phyloP scores from a whole-genome alignment of 176 grass and related monocot species.

The Dendrocalamus sinicus region DNA sequence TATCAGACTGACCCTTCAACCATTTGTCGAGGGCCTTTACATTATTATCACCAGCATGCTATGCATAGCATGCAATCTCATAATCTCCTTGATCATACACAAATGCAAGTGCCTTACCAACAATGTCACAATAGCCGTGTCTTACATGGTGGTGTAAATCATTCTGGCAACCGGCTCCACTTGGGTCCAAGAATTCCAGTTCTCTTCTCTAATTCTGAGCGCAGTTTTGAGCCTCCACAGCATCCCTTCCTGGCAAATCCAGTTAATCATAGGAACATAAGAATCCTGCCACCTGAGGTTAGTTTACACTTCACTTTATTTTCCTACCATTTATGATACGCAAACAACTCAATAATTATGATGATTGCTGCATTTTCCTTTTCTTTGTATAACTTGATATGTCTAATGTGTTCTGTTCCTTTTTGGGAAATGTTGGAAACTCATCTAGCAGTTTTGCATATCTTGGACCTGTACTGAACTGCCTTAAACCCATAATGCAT shows the following conservation, averaged over 20 bases:
- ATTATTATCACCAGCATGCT: slow-evolving; percentile 62
- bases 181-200: slow-evolving; percentile 60
- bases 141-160: slow-evolving; percentile 51
- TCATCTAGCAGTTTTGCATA: slow-evolving; percentile 17
- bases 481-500: not conserved
- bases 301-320: slow-evolving; percentile 28
- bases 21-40: slow-evolving; percentile 51
- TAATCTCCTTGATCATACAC: slow-evolving; percentile 56
- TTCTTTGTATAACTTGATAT: slow-evolving; percentile 21
- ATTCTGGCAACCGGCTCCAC: slow-evolving; percentile 50
- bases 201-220: slow-evolving; percentile 54
- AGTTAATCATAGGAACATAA: slow-evolving; percentile 51
- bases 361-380: not conserved
- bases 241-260: slow-evolving; percentile 54
- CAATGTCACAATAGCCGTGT: slow-evolving; percentile 51
- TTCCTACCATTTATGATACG: slow-evolving; percentile 27
- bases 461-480: slow-evolving; percentile 24
- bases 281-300: slow-evolving; percentile 62
- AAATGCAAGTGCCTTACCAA: slow-evolving; percentile 58
- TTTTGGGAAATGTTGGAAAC: slow-evolving; percentile 7
- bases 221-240: slow-evolving; percentile 47
- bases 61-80: slow-evolving; percentile 62
- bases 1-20: slow-evolving; percentile 50
- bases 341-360: slow-evolving; percentile 13
- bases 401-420: not conserved